Evolutionary conservation across 2,329 filamentous ascomycete species (phyloP).

Genomic region (Chalaropsis ovoidea): DNA sequence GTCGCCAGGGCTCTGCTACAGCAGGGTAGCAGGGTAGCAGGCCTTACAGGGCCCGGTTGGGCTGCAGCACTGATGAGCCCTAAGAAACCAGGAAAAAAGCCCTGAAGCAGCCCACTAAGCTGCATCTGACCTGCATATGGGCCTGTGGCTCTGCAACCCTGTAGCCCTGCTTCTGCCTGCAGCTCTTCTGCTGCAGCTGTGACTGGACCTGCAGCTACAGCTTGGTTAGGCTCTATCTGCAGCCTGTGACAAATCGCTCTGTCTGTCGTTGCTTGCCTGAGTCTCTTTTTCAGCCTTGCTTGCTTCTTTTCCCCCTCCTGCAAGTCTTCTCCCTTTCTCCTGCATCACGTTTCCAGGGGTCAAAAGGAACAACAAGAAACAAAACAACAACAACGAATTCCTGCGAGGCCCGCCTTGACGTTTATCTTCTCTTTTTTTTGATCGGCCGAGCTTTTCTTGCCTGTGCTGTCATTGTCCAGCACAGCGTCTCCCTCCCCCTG

Average conservation of each 20-base stretch:
- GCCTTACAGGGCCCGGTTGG: not conserved
- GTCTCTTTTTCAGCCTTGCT: not conserved
- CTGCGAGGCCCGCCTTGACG: too few species aligned
- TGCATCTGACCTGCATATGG: constrained; percentile 2
- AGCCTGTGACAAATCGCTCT: not conserved
- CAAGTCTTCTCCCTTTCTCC: not conserved
- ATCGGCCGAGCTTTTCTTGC: not conserved
- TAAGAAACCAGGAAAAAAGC: not conserved
- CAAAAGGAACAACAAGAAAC: not conserved
- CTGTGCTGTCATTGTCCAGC: not conserved
- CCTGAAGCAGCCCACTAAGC: not conserved
- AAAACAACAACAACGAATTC: not conserved
- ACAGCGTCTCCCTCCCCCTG: not conserved
- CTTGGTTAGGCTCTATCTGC: not conserved
- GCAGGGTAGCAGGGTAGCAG: not conserved
- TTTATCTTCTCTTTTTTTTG: too few species aligned
- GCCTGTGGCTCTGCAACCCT: not conserved
- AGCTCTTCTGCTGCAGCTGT: not conserved
- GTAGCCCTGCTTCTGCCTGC: not conserved
- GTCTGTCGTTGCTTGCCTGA: not conserved
- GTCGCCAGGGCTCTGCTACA: too few species aligned
- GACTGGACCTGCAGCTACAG: not conserved
- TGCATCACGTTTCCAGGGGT: not conserved
- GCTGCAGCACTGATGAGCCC: not conserved
- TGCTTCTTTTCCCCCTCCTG: not conserved